Evolutionary conservation across 2,329 filamentous ascomycete species (phyloP), one percentile per base, ranked within the genome.

Genomic region (Raffaelea deltoideospora): DNA sequence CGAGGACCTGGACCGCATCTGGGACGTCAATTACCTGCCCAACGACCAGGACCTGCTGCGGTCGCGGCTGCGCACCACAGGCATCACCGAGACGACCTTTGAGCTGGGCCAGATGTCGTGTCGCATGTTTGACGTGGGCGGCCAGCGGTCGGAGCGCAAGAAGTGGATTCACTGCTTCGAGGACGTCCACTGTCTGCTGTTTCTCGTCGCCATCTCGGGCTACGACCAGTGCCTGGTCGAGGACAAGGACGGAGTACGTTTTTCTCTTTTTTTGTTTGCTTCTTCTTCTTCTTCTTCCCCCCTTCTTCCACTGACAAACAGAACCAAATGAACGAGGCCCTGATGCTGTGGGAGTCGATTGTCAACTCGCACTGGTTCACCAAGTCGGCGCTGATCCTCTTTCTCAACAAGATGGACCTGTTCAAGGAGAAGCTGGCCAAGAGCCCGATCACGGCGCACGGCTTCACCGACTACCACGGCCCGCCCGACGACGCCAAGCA

Each of bases 151-250:
- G 21, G 86, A 94, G 59, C 79, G 86, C 43, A 93, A 93, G 70
- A 94, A 94, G 65, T 94, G 86, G 86, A 93, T 94, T 44, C 86
- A 94, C 56, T 90, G 86, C 53, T 94, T 94, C 54, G 86, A 94
- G 56, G 90, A 90, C 45, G 86, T 94, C 43, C 86, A 90, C 52
- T 87, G 84, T 47, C 67, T 96, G 37, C 66, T 96, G 29, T 96
- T 96, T 61, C 71, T 96, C 47, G 88, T 94, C 36, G 87, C 88
- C 33, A 87, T 96, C 48, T 94, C 86, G 45, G 88, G 88, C 41
- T 96, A 95, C 56, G 88, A 96, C 53, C 90, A 96, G 57, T 93
- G 87, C 51, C 64, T 96, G 34, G 85, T 95, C 4, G 88, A 96
- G 61, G 88, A 96, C 56, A 87, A 93, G 58, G 90, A 93, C 55